Percentiles rank a stretch among this genome's conserved stretches.
Conservation (phyloP, 495 filamentous ascomycete genomes). For the Xylaria nigripes region DNA sequence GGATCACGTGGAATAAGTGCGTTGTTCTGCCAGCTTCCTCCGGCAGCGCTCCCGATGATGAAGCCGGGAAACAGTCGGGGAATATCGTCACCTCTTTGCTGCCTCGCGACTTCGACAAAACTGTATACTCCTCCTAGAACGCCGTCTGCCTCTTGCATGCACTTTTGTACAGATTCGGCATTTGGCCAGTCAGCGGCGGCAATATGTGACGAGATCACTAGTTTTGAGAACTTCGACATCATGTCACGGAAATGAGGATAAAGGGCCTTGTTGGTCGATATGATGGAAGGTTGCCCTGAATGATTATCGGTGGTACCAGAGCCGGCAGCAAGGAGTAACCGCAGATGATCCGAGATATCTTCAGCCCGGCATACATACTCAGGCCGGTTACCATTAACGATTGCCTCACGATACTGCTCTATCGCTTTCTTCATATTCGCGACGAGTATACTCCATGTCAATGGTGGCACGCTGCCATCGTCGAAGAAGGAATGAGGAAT, state of each 20-base stretch:
- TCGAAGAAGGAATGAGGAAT: conserved; percentile 78
- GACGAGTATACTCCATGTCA: conserved; percentile 83
- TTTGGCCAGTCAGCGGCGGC: conserved; percentile 88
- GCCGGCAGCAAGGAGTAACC: conserved; percentile 86
- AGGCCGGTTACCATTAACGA: conserved; percentile 68
- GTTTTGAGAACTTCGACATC: conserved; percentile 98
- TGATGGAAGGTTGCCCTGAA: conserved; percentile 97
- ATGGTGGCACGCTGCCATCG: conserved; percentile 56
- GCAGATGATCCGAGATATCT: conserved; percentile 93
- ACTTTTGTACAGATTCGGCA: conserved; percentile 83
- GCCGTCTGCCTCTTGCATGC: conserved; percentile 89
- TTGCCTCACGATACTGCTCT: conserved; percentile 77
- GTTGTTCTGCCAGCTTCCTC: conserved; percentile 93
- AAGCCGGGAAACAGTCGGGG: conserved; percentile 88
- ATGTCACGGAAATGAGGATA: conserved; percentile 98
- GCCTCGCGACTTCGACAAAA: conserved; percentile 88
- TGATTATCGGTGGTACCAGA: conserved; percentile 97
- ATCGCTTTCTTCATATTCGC: conserved; percentile 85
- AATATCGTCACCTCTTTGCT: conserved; percentile 83
- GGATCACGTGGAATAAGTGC: conserved; percentile 61
- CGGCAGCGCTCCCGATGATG: conserved; percentile 67
- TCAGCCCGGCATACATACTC: conserved; percentile 90
- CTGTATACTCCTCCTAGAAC: conserved; percentile 88
- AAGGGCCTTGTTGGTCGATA: conserved; percentile 89
- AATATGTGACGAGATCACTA: conserved; percentile 97